Evolutionary conservation across 345 rosid species (phyloP), one percentile per base, ranked within the genome.

Genomic region (Durio zibethinus): DNA sequence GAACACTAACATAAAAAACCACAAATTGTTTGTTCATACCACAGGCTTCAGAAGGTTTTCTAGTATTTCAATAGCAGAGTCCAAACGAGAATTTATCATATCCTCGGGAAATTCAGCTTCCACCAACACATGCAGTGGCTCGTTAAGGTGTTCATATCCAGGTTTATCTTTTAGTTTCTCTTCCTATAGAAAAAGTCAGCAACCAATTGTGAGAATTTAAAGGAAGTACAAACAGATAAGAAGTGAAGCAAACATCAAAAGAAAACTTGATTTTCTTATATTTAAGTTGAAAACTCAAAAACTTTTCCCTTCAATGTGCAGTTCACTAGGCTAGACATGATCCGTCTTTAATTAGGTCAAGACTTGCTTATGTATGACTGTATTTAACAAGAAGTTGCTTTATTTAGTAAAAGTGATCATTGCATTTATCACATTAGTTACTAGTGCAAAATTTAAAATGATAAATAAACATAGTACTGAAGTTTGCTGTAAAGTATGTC

Each of bases 41-140:
- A 96, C 88, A 38, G 99, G 99, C 89, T 88, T 93, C 79, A 96
- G 79, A 78, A 96, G 97, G 70, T 84, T 86, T 75, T 92, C 93
- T 48, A 96, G 84, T 77, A 96, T 79, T 7, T 90, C 79, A 52
- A 92, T 84, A 4, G 99, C 99, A 52, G 89, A 85, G 42, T 92
- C 94, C 85, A 96, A 70, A 36, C 88, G 89, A 31, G 89, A 69
- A 82, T 96, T 87, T 76, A 96, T 84, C 72, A 87, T 79, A 82
- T 91, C 94, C 83, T 93, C 98, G 0, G 94, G 94, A 82, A 92
- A 94, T 81, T 92, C 99, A 14, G 97, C 99, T 85, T 92, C 99
- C 69, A 96, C 88, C 81, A 96, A 81, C 40, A 96, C 86, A 66
- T 96, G 98, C 75, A 93, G 83, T 7, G 91, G 97, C 85, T 96